These are phyloP conservation scores for Mycena pura DNA, from an alignment of 768 basidiomycete species.

Conservation along the genomic window DNA sequence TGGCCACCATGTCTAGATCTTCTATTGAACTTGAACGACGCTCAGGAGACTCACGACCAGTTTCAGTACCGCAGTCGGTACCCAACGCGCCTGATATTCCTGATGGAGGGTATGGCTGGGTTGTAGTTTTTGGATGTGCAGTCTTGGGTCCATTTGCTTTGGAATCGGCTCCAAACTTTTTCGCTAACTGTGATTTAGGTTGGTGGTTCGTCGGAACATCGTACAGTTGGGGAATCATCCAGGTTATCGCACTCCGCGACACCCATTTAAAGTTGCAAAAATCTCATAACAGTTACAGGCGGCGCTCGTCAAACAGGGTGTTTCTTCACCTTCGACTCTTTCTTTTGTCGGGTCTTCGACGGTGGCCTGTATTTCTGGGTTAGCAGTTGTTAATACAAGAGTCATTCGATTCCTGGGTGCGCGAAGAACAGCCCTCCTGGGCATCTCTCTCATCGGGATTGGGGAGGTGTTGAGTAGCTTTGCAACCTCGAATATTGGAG, in stretches of 20 bases:
- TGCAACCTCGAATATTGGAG: constrained; percentile 29
- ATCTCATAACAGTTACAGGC: constrained; percentile 18
- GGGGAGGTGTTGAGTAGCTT: constrained; percentile 37
- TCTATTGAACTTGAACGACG: constrained; percentile 8
- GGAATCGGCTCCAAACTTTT: neutral
- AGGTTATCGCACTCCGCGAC: neutral
- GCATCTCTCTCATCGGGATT: constrained; percentile 35
- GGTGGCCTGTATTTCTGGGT: constrained; percentile 36
- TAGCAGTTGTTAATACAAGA: constrained; percentile 36
- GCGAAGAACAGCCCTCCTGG: constrained; percentile 34
- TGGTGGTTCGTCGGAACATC: constrained; percentile 33
- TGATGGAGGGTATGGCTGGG: constrained; percentile 42
- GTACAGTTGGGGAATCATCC: constrained; percentile 40
- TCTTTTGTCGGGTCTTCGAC: constrained; percentile 42
- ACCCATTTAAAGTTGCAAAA: neutral
- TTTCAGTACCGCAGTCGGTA: neutral
- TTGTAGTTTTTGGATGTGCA: constrained; percentile 36
- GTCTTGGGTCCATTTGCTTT: constrained; percentile 28
- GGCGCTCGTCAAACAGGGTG: constrained; percentile 32
- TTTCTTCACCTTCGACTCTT: constrained; percentile 32
- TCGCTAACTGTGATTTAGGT: constrained; percentile 16
- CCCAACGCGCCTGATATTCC: constrained; percentile 25
- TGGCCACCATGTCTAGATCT: neutral
- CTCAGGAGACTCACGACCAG: neutral
- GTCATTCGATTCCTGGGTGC: constrained; percentile 39